Evolutionary conservation across 1,284 basidiomycete genomes (phyloP), one percentile per base, ranked within the genome.

Genomic region (Ustilago tritici): DNA sequence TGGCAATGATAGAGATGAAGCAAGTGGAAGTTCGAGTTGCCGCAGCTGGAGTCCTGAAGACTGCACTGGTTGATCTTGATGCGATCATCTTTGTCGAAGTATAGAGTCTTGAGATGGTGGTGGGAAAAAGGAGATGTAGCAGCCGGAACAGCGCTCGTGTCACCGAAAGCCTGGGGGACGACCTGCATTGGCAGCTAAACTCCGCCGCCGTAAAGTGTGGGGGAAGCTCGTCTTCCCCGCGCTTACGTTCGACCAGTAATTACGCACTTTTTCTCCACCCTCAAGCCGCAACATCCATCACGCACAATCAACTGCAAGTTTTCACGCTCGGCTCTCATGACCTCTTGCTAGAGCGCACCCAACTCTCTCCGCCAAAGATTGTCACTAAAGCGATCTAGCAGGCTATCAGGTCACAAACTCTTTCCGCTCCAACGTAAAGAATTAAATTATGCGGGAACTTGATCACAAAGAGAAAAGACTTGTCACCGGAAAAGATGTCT

Each of bases 191-290:
- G 28, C 49, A 7, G 15, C 49, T 54, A n/a, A 54, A 54, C 19
- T 54, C 34, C n/a, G 52, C 52, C 10, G 46, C n/a, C 32, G 41
- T 41, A 46, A 19, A 19, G n/a, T 15, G n/a, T 19, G 14, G 31
- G 49, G 28, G 14, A 32, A 14, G 8, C 31, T 38, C 40, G n/a
- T 56, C 58, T 43, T 54, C 23, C 55, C 32, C 38, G 38, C 55
- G 56, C 28, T 35, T 46, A 15, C n/a, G 32, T 15, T 41, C 38
- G 12, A 19, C 55, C n/a, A 23, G 65, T 68, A 68, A 62, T 58
- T 62, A 68, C 60, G 65, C 65, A 54, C 12, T 10, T n/a, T 46
- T 28, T 19, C 35, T 49, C 41, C 23, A 49, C 54, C 41, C 35
- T 35, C 53, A 12, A 36, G n/a, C 31, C 11, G 6, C 11, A 10